Evolutionary conservation across 2,329 filamentous ascomycete genomes (phyloP), one percentile per base, ranked within the genome.

Genomic region (Alternaria hordeiaustralica): DNA sequence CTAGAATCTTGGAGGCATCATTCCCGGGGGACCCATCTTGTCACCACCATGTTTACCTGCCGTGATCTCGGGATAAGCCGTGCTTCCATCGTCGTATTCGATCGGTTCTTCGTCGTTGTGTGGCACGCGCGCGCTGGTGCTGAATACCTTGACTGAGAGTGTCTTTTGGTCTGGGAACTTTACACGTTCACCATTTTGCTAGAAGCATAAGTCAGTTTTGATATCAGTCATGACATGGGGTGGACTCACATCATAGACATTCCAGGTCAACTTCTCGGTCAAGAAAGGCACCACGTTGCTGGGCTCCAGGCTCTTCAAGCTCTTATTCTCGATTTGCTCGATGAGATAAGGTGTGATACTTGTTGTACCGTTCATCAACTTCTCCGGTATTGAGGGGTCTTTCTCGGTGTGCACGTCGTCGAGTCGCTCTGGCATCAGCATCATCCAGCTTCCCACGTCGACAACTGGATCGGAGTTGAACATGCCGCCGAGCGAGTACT

Each of bases 391-490:
- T 0, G 6, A 6, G 9, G 13, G 6, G 26, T 20, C 20, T 30
- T 30, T 20, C 18, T 13, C 12, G 7, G 21, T 51, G 7, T 41
- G n/a, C 53, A 45, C 21, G 13, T 36, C 20, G 1, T 33, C 7
- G 5, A 43, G 18, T n/a, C 50, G 44, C 9, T 28, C 44, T 1
- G 72, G 66, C 68, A 72, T 71, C 21, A 76, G 51, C 28, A 68
- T 66, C 49, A 63, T 66, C 76, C 76, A 79, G 18, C 60, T 66
- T 15, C 76, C 76, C 5, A 73, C 69, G n/a, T 74, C 62, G 10
- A 58, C 59, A 1, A 56, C 46, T 9, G 30, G 25, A 11, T 73
- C 72, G 2, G 65, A 69, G 5, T 68, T 69, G 26, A 67, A 67
- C 7, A 66, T 54, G 11, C 65, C 70, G 3, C 55, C 58, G 5